phyloP scores from a whole-genome alignment of 2,329 filamentous ascomycete genomes.

The Pleochaeta shiraiana region DNA sequence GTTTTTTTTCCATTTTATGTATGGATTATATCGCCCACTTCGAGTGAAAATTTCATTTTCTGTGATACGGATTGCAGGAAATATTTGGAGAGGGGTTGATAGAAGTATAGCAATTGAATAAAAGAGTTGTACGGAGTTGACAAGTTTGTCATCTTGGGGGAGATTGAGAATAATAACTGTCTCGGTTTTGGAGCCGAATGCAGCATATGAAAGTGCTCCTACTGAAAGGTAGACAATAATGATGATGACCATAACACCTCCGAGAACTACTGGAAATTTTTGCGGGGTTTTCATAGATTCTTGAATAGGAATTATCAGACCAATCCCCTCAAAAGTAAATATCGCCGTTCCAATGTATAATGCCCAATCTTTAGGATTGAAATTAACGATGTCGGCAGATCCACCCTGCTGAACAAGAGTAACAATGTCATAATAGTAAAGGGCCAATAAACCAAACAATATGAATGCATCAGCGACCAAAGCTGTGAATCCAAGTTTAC shows the following conservation, averaged over 20 bases:
- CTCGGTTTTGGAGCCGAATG: slow-evolving; percentile 86
- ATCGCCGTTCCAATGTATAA: slow-evolving; percentile 97
- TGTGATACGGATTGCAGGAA: slow-evolving; percentile 90
- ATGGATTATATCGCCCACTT: slow-evolving; percentile 93
- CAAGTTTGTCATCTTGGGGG: slow-evolving; percentile 83
- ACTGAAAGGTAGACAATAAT: slow-evolving; percentile 78
- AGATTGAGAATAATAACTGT: slow-evolving; percentile 93
- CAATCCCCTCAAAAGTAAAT: slow-evolving; percentile 96
- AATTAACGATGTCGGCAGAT: slow-evolving; percentile 66
- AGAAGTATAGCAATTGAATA: slow-evolving; percentile 97
- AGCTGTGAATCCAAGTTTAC: slow-evolving; percentile 89
- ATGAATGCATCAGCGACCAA: slow-evolving; percentile 91
- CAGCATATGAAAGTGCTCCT: slow-evolving; percentile 85
- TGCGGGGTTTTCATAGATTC: slow-evolving; percentile 84
- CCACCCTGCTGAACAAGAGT: slow-evolving; percentile 55
- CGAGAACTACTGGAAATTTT: slow-evolving; percentile 79
- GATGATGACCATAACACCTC: slow-evolving; percentile 85
- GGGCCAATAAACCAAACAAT: slow-evolving; percentile 70
- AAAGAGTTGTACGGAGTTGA: slow-evolving; percentile 89
- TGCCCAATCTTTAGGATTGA: slow-evolving; percentile 86
- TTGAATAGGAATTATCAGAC: slow-evolving; percentile 94
- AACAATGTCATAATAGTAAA: slow-evolving; percentile 86
- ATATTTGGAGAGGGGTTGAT: slow-evolving; percentile 88
- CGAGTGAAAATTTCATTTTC: slow-evolving; percentile 86
- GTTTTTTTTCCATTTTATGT: slow-evolving; percentile 99